A percentile compares a stretch with the other conserved stretches of the same genome.
These are phyloP conservation scores for Boletus barrowsii DNA, from an alignment of 768 basidiomycete genomes.

Conservation along the genomic window DNA sequence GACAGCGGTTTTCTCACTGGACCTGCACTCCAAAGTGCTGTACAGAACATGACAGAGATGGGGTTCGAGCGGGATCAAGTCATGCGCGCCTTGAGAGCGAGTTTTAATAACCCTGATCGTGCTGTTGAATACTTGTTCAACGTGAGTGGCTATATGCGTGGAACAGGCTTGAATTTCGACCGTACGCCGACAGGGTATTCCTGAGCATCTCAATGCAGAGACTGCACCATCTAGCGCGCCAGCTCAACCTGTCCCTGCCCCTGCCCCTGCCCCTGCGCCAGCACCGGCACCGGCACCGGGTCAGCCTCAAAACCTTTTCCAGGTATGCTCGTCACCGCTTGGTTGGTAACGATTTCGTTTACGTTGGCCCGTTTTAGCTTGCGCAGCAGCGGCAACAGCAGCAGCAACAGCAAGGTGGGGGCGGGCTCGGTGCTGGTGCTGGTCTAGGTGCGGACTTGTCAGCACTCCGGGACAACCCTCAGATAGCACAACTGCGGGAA, in stretches of 20 bases:
- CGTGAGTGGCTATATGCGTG: slow-evolving; percentile 44
- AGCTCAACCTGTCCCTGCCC: slow-evolving; percentile 36
- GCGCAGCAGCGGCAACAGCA: slow-evolving; percentile 64
- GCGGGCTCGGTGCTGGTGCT: slow-evolving; percentile 26
- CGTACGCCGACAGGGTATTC: slow-evolving; percentile 63
- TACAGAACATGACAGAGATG: slow-evolving; percentile 89
- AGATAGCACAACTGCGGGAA: slow-evolving; percentile 70
- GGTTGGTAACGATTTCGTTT: background rate
- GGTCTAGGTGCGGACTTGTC: slow-evolving; percentile 37
- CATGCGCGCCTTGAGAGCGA: slow-evolving; percentile 80
- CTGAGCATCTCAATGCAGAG: slow-evolving; percentile 32
- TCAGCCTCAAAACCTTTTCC: slow-evolving; percentile 83
- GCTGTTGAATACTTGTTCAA: slow-evolving; percentile 98
- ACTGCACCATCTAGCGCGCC: slow-evolving; percentile 40
- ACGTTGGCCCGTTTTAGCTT: slow-evolving; percentile 42
- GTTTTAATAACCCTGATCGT: slow-evolving; percentile 95
- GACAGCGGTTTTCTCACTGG: slow-evolving; percentile 72
- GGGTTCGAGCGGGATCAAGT: slow-evolving; percentile 88
- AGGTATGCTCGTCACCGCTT: slow-evolving; percentile 42
- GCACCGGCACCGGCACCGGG: slow-evolving; percentile 28
- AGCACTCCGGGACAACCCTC: slow-evolving; percentile 58
- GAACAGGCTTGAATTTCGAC: slow-evolving; percentile 7
- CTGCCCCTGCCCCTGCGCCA: slow-evolving; percentile 30
- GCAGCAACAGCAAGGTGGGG: slow-evolving; percentile 19
- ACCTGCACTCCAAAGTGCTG: slow-evolving; percentile 66